Evolutionary conservation across 73 alveolate genomes (phyloP).

Genomic region (Paramecium sonneborni): DNA sequence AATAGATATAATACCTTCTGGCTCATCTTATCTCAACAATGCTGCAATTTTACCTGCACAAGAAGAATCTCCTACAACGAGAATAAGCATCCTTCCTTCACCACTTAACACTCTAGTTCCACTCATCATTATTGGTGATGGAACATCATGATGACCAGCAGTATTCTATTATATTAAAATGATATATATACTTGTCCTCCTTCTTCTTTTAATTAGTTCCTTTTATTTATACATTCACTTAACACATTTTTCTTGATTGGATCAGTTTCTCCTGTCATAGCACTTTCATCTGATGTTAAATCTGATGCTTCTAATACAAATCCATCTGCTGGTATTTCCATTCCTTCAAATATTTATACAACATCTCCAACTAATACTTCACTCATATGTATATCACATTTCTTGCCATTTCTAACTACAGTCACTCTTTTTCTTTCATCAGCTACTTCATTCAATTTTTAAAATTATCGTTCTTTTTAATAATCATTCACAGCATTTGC

Average conservation of each 20-base stretch:
- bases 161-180: slow-evolving; percentile 67
- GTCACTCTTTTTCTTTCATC: slow-evolving; percentile 74
- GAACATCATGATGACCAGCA: slow-evolving; percentile 74
- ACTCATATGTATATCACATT: slow-evolving; percentile 69
- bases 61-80: slow-evolving; percentile 62
- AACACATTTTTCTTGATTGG: slow-evolving; percentile 69
- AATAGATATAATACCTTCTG: slow-evolving; percentile 66
- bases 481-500: slow-evolving; percentile 38
- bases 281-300: slow-evolving; percentile 87
- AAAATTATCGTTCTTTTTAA: slow-evolving; percentile 50
- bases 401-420: slow-evolving; percentile 81
- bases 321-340: slow-evolving; percentile 92
- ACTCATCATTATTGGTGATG: slow-evolving; percentile 83
- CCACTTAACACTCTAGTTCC: slow-evolving; percentile 74
- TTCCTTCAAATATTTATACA: slow-evolving; percentile 82
- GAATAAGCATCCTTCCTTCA: slow-evolving; percentile 66
- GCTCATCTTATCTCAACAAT: slow-evolving; percentile 59
- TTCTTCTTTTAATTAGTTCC: slow-evolving; percentile 59
- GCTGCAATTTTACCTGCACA: slow-evolving; percentile 70
- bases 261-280: slow-evolving; percentile 93
- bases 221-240: slow-evolving; percentile 30
- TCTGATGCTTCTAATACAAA: slow-evolving; percentile 81
- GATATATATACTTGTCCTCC: slow-evolving; percentile 44
- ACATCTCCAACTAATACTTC: slow-evolving; percentile 90
- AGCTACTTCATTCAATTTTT: slow-evolving; percentile 51